Evolutionary conservation across 202 grass and related monocot species (phyloP).

Genomic region (Schoenoplectus tabernaemontani): DNA sequence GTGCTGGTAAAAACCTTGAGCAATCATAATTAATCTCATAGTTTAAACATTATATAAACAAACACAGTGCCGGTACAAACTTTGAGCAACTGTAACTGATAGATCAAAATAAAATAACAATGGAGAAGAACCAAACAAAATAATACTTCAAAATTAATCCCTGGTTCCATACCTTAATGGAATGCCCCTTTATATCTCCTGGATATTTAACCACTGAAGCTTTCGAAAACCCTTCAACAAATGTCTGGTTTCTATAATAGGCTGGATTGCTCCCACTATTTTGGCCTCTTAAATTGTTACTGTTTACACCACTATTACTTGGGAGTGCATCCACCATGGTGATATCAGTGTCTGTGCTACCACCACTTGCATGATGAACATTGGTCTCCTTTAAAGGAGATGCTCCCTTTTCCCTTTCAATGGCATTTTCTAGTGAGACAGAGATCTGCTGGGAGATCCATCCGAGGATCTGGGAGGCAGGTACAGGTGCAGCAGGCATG

Average conservation of each 20-base stretch:
- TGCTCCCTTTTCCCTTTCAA: slow-evolving; percentile 40
- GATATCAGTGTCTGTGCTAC: slow-evolving; percentile 58
- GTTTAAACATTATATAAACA: background rate
- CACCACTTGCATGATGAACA: background rate
- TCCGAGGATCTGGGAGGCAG: slow-evolving; percentile 69
- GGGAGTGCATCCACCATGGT: slow-evolving; percentile 70
- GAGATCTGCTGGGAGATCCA: slow-evolving; percentile 78
- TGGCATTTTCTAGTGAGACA: slow-evolving; percentile 59
- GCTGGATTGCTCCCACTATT: slow-evolving; percentile 44
- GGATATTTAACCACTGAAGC: slow-evolving; percentile 85
- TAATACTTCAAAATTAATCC: background rate
- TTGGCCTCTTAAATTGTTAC: slow-evolving; percentile 30
- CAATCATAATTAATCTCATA: background rate
- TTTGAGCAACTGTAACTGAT: background rate
- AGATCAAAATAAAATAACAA: background rate
- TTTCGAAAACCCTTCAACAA: slow-evolving; percentile 96
- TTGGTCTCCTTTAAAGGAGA: slow-evolving; percentile 51
- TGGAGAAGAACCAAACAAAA: background rate
- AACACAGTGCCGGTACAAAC: background rate
- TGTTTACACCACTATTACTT: slow-evolving; percentile 35
- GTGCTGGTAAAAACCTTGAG: background rate
- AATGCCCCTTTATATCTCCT: slow-evolving; percentile 81
- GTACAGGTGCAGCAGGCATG: slow-evolving; percentile 78
- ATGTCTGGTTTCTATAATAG: slow-evolving; percentile 62
- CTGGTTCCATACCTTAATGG: slow-evolving; percentile 56